These are phyloP conservation scores for Cordyceps javanica DNA, from an alignment of 2,329 filamentous ascomycete genomes.

Conservation along the genomic window DNA sequence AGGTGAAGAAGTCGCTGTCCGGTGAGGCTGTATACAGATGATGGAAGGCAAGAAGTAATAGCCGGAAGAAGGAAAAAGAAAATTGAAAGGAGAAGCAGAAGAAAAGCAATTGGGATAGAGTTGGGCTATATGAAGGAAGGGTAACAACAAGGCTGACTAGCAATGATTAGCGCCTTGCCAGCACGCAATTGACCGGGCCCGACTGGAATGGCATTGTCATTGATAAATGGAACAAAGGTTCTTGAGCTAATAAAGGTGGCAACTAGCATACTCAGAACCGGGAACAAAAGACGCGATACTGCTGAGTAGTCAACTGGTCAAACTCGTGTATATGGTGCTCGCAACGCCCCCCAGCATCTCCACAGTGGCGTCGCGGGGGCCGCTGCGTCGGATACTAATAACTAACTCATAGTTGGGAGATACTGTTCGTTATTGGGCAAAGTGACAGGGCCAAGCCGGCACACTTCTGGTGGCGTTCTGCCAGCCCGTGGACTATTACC, in stretches of 20 bases:
- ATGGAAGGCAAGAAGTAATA: too few relatives aligned
- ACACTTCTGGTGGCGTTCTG: background rate
- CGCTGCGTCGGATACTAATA: too few relatives aligned
- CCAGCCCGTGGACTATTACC: background rate
- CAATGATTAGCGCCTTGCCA: background rate
- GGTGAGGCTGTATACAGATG: too few relatives aligned
- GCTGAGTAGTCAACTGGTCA: background rate
- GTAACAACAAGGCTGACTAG: background rate
- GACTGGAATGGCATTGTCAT: background rate
- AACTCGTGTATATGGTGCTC: background rate
- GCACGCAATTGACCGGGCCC: background rate
- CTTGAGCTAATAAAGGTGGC: background rate
- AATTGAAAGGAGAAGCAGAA: background rate
- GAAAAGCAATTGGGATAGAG: background rate
- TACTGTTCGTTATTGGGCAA: background rate
- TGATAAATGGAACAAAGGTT: background rate
- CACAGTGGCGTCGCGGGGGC: conserved; percentile 2
- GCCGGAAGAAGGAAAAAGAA: background rate
- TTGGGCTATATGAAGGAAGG: background rate
- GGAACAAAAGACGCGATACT: too few relatives aligned
- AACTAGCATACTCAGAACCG: background rate
- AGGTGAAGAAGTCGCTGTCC: background rate
- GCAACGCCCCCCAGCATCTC: background rate
- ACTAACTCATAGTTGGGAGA: too few relatives aligned
- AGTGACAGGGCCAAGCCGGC: background rate